Conservation (phyloP, 495 filamentous ascomycete species). For the Penicillium desertorum region DNA sequence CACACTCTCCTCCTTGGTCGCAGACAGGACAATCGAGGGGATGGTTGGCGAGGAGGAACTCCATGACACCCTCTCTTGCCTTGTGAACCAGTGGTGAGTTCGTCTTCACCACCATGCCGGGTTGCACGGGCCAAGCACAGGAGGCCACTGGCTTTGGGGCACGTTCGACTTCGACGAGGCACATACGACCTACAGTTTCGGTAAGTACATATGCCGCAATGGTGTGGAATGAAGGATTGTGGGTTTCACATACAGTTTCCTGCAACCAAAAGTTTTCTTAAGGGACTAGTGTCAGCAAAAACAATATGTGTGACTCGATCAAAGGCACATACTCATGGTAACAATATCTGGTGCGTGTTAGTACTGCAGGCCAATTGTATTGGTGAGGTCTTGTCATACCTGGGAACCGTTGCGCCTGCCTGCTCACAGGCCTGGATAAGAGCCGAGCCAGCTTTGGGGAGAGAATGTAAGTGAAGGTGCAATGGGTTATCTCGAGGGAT, state of each 20-base stretch:
- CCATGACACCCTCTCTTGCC: constrained; percentile 97
- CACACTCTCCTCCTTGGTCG: constrained; percentile 97
- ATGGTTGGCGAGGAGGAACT: constrained; percentile 95
- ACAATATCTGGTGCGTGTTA: constrained; percentile 76
- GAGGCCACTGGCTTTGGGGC: constrained; percentile 96
- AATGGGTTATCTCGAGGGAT: constrained; percentile 11
- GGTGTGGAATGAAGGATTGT: not conserved
- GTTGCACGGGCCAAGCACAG: constrained; percentile 97
- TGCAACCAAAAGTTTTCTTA: constrained; percentile 93
- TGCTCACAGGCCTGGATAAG: constrained; percentile 99
- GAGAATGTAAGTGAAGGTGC: constrained; percentile 28
- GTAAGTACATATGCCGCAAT: constrained; percentile 12
- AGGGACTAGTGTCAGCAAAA: constrained; percentile 31
- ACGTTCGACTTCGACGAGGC: constrained; percentile 94
- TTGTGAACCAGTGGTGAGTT: constrained; percentile 95
- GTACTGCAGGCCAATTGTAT: constrained; percentile 17
- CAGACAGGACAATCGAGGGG: constrained; percentile 97
- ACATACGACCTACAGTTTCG: constrained; percentile 72
- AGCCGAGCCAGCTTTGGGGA: constrained; percentile 66
- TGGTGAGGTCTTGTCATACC: constrained; percentile 47
- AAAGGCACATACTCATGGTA: constrained; percentile 80
- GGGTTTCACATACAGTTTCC: constrained; percentile 71
- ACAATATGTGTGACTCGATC: constrained; percentile 8
- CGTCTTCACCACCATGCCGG: constrained; percentile 98
- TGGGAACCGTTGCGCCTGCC: constrained; percentile 85